phyloP scores from a whole-genome alignment of 2,329 filamentous ascomycete species.

The Aspergillus thermomutatus region DNA sequence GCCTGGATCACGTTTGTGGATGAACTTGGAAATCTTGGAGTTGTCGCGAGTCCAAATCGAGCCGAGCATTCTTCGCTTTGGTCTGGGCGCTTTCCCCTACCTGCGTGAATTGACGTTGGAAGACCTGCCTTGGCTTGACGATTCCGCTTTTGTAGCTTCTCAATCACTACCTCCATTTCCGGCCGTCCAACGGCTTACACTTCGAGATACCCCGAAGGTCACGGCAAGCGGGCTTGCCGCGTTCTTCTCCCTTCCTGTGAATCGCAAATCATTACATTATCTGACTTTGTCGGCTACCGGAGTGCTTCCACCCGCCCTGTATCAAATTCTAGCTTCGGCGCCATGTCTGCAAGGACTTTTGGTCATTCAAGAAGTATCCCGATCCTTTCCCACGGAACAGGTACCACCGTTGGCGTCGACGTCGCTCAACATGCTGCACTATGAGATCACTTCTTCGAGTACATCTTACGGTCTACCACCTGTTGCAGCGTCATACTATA shows the following conservation, averaged over 20 bases:
- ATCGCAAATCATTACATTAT: conserved; percentile 59
- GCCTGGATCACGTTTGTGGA: conserved; percentile 50
- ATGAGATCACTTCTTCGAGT: conserved; percentile 65
- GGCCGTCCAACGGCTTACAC: conserved; percentile 66
- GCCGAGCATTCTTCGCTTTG: conserved; percentile 57
- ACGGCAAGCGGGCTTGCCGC: conserved; percentile 67
- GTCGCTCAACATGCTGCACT: conserved; percentile 71
- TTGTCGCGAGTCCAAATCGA: conserved; percentile 38
- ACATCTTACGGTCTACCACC: conserved; percentile 56
- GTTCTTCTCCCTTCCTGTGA: conserved; percentile 63
- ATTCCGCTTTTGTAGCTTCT: conserved; percentile 69
- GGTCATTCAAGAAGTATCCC: conserved; percentile 54
- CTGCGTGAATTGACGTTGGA: conserved; percentile 73
- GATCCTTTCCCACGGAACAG: conserved; percentile 54
- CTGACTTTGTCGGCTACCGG: conserved; percentile 71
- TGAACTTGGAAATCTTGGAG: conserved; percentile 41
- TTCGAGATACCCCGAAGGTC: conserved; percentile 68
- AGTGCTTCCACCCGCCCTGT: conserved; percentile 47
- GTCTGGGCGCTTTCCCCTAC: conserved; percentile 63
- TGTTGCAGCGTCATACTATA: conserved; percentile 66
- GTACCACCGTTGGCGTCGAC: conserved; percentile 65
- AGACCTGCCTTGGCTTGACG: conserved; percentile 66
- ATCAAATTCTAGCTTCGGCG: conserved; percentile 41
- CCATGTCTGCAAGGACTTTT: conserved; percentile 47
- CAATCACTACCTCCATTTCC: conserved; percentile 70